phyloP scores from a whole-genome alignment of 2,329 filamentous ascomycete genomes.

The Aspergillus brasiliensis region DNA sequence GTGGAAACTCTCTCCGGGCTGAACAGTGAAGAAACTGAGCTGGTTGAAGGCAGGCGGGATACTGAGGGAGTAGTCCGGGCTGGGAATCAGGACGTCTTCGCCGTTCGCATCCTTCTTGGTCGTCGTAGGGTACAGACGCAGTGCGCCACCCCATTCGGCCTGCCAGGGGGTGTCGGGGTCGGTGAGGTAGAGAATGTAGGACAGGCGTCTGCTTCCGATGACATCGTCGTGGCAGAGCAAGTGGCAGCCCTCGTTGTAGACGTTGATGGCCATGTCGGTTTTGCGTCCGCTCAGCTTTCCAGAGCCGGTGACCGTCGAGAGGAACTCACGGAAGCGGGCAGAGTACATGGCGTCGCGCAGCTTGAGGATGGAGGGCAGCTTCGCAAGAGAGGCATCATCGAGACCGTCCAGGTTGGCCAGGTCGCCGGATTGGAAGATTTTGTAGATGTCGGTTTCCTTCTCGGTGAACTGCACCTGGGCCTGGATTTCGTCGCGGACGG shows the following conservation, averaged over 20 bases:
- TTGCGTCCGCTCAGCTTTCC: conserved; percentile 88
- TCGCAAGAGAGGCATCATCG: conserved; percentile 79
- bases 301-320: conserved; percentile 81
- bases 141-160: conserved; percentile 86
- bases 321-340: conserved; percentile 81
- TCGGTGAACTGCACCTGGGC: conserved; percentile 92
- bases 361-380: conserved; percentile 83
- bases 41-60: conserved; percentile 98
- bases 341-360: conserved; percentile 97
- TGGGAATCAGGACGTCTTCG: conserved; percentile 75
- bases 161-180: conserved; percentile 92
- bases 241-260: conserved; percentile 95
- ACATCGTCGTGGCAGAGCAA: conserved; percentile 97
- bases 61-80: conserved; percentile 73
- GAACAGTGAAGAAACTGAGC: conserved; percentile 95
- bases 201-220: conserved; percentile 92
- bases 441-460: conserved; percentile 99
- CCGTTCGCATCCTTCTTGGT: conserved; percentile 69
- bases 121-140: conserved; percentile 79
- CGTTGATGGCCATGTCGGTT: conserved; percentile 99
- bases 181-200: conserved; percentile 94
- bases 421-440: conserved; percentile 98
- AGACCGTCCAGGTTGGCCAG: conserved; percentile 95
- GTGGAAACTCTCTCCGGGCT: conserved; percentile 98
- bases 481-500: conserved; percentile 85